Conservation (phyloP, 2,329 filamentous ascomycete genomes). For the Spiromastix sp. region DNA sequence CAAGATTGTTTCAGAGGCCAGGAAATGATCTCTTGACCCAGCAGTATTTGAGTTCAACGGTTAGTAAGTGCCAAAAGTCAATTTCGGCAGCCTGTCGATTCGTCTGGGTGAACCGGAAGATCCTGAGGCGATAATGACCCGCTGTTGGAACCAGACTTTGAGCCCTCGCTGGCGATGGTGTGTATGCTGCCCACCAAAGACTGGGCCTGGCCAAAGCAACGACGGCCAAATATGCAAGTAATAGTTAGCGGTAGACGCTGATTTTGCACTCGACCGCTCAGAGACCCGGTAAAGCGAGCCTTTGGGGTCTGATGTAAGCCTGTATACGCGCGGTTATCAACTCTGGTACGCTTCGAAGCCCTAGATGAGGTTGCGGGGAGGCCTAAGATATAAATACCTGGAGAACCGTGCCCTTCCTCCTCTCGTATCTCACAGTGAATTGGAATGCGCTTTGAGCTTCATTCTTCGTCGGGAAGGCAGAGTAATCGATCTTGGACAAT, state of each 20-base stretch:
- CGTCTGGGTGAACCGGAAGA: no score
- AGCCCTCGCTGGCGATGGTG: neutral
- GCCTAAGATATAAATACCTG: no score
- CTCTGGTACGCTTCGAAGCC: constrained; percentile 1
- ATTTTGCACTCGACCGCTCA: constrained; percentile 4
- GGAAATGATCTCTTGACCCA: constrained; percentile 4
- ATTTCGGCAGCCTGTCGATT: no score
- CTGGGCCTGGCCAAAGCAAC: neutral
- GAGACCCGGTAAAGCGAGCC: constrained; percentile 6
- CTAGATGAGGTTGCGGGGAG: no score
- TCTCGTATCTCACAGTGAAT: no score
- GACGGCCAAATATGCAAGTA: constrained; percentile 8
- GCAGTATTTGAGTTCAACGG: constrained; percentile 12
- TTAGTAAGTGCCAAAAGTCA: constrained; percentile 7
- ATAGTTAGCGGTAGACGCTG: constrained; percentile 7
- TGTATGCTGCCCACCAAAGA: constrained; percentile 1
- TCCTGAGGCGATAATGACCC: no score
- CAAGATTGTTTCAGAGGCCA: no score
- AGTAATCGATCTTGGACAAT: no score
- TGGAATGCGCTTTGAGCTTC: no score
- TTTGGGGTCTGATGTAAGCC: constrained; percentile 8
- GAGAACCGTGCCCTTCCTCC: no score
- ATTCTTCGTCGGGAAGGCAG: no score
- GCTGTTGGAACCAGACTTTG: constrained; percentile 1
- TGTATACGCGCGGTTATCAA: constrained; percentile 2